A percentile compares a stretch with the other conserved stretches of the same genome.
Conservation (phyloP, 2,329 filamentous ascomycete genomes). For the Fusarium cyanostomum region DNA sequence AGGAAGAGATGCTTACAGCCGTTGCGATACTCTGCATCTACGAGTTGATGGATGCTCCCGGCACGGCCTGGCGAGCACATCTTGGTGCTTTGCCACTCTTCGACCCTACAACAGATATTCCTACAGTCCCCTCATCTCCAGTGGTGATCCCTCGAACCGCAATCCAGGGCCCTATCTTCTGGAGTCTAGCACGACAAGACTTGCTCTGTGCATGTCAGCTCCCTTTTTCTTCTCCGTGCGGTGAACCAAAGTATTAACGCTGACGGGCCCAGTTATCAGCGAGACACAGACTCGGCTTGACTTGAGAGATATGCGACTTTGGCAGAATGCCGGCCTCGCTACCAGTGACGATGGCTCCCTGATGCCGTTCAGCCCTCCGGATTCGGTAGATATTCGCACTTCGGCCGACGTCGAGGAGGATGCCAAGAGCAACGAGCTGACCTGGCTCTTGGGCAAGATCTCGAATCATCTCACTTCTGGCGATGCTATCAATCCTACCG, state of each 20-base stretch:
- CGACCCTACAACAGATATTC: slow-evolving; percentile 53
- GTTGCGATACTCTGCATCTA: slow-evolving; percentile 74
- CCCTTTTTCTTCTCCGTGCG: accelerated
- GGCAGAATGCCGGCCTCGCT: slow-evolving; percentile 70
- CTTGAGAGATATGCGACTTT: slow-evolving; percentile 68
- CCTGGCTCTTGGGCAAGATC: slow-evolving; percentile 73
- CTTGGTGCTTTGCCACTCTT: slow-evolving; percentile 72
- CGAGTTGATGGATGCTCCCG: slow-evolving; percentile 73
- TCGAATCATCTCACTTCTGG: slow-evolving; percentile 71
- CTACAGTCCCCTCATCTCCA: slow-evolving; percentile 1
- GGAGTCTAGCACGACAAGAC: slow-evolving; percentile 37
- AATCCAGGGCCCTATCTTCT: slow-evolving; percentile 37
- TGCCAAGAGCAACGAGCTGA: slow-evolving; percentile 69
- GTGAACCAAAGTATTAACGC: not conserved
- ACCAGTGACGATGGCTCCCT: slow-evolving; percentile 45
- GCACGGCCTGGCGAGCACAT: slow-evolving; percentile 70
- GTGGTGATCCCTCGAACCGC: slow-evolving; percentile 32
- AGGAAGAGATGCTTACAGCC: slow-evolving; percentile 65
- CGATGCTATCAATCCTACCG: slow-evolving; percentile 55
- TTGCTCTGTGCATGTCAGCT: slow-evolving; percentile 35
- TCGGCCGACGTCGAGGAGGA: slow-evolving; percentile 68
- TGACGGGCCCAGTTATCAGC: slow-evolving; percentile 24
- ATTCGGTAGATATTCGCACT: slow-evolving; percentile 52
- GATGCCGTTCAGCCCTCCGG: slow-evolving; percentile 47
- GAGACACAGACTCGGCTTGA: slow-evolving; percentile 53